These are phyloP conservation scores for Narthecium ossifragum DNA, from an alignment of 106 monocot genomes.

Conservation along the genomic window DNA sequence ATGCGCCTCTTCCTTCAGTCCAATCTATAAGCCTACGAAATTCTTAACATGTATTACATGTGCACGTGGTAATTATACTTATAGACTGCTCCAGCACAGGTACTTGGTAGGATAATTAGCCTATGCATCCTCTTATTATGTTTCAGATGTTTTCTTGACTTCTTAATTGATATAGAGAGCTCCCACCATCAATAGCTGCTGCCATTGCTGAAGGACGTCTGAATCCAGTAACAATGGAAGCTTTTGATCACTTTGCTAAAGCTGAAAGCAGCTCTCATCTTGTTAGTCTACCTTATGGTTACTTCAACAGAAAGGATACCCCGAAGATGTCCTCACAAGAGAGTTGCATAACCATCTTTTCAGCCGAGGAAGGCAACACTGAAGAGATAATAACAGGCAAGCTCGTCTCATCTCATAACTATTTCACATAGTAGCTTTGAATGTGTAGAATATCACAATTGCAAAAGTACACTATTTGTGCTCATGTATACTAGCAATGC, in stretches of 20 bases:
- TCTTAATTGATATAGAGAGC: slow-evolving; percentile 28
- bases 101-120: neutral
- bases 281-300: no score
- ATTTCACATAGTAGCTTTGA: neutral
- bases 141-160: slow-evolving; percentile 26
- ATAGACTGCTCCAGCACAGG: neutral
- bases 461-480: no score
- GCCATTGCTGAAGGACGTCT: slow-evolving; percentile 77
- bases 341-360: neutral
- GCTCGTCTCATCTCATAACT: neutral
- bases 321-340: neutral
- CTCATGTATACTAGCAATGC: no score
- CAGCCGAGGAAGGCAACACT: slow-evolving; percentile 2
- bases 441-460: no score
- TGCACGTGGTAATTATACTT: no score
- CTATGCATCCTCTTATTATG: neutral
- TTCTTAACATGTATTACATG: no score
- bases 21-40: no score
- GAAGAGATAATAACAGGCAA: slow-evolving; percentile 24
- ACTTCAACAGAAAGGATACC: neutral
- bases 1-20: no score
- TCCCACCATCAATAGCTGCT: slow-evolving; percentile 44
- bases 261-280: slow-evolving; percentile 7
- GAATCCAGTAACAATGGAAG: slow-evolving; percentile 71
- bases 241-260: slow-evolving; percentile 36